These are phyloP conservation scores for Capsaspora owczarzaki DNA, from an alignment of 78 protist genomes.

Conservation along the genomic window DNA sequence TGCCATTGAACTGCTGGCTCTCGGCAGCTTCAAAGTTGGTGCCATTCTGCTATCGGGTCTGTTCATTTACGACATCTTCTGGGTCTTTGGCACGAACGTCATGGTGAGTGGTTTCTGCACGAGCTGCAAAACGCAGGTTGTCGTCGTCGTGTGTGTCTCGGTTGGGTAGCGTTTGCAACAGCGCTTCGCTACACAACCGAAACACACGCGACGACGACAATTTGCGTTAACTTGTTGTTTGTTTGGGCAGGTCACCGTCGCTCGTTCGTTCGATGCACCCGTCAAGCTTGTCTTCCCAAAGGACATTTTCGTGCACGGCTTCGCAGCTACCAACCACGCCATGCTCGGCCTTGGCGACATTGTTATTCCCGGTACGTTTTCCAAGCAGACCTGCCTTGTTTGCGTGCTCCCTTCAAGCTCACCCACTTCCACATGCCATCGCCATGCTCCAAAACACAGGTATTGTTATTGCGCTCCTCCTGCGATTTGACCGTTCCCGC, in stretches of 20 bases:
- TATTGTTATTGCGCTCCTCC: constrained; percentile 66
- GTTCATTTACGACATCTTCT: constrained; percentile 88
- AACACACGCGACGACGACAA: not conserved
- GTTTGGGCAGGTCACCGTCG: constrained; percentile 51
- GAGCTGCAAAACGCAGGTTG: not conserved
- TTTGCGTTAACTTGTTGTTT: not conserved
- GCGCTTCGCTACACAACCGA: no score
- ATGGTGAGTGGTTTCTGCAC: constrained; percentile 9
- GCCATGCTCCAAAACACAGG: not conserved
- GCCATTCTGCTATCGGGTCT: constrained; percentile 67
- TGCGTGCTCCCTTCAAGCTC: not conserved
- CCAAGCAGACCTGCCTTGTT: not conserved
- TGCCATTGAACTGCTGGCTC: constrained; percentile 32
- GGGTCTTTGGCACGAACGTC: constrained; percentile 78
- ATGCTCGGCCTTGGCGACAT: constrained; percentile 95
- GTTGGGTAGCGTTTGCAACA: no score
- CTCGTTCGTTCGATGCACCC: constrained; percentile 83
- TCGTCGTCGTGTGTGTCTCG: not conserved
- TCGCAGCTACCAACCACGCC: constrained; percentile 36
- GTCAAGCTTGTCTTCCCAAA: constrained; percentile 65
- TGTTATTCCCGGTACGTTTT: constrained; percentile 76
- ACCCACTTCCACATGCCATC: not conserved
- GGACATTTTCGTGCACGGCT: constrained; percentile 36
- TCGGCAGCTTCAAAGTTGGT: constrained; percentile 10
- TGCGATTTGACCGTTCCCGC: constrained; percentile 56